Evolutionary conservation across 208 protist species (phyloP).

Genomic region (Leptomonas seymouri): DNA sequence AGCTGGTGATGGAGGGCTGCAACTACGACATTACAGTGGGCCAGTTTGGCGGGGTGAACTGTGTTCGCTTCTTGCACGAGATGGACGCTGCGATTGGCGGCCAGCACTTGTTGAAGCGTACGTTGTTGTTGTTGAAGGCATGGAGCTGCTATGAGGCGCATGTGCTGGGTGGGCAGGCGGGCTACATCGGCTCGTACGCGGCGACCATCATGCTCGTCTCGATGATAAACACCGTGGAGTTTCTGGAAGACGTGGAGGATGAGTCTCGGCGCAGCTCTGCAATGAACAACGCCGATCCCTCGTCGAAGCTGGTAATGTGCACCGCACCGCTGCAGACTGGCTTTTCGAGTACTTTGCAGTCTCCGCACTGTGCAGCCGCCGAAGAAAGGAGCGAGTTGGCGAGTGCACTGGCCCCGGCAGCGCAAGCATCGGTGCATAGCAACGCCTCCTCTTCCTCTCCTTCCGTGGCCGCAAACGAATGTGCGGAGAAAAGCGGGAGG

Average conservation of each 20-base stretch:
- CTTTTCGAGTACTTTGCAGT: neutral
- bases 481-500: too few species aligned
- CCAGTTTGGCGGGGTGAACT: constrained; percentile 90
- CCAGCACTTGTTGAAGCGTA: constrained; percentile 90
- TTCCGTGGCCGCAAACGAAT: too few species aligned
- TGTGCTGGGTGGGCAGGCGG: constrained; percentile 87
- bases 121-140: constrained; percentile 88
- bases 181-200: constrained; percentile 91
- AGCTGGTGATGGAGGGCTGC: constrained; percentile 88
- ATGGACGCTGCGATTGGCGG: constrained; percentile 82
- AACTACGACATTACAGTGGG: constrained; percentile 90
- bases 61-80: constrained; percentile 89
- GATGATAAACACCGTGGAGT: constrained; percentile 88
- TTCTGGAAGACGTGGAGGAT: constrained; percentile 70
- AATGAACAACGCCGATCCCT: neutral
- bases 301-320: neutral
- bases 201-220: constrained; percentile 92
- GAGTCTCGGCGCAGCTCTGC: neutral
- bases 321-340: neutral
- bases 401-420: too few species aligned
- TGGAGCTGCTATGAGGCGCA: constrained; percentile 93
- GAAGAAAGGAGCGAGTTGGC: neutral
- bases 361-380: neutral
- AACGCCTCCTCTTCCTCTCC: too few species aligned
- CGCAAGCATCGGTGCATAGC: too few species aligned